A percentile compares a stretch with the other conserved stretches of the same genome.
Conservation (phyloP, 2,329 filamentous ascomycete species). For the Arthrobotrys sinensis region DNA sequence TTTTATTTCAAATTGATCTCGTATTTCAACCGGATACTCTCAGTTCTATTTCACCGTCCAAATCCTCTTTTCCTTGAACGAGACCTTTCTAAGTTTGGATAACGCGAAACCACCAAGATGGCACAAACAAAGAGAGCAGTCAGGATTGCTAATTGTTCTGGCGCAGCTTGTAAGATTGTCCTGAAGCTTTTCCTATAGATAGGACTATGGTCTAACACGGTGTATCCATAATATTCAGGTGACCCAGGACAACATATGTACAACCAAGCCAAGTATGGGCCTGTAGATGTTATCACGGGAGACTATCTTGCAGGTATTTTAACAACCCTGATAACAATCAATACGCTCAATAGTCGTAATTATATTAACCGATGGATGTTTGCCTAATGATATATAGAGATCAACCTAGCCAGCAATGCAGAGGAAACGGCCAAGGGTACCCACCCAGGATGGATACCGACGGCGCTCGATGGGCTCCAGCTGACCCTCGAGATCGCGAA, state of each 20-base stretch:
- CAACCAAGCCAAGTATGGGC: constrained; percentile 10
- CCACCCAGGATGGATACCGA: constrained; percentile 8
- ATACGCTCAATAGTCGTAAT: too few species aligned
- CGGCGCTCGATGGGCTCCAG: constrained; percentile 3
- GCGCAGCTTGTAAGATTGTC: constrained; percentile 2
- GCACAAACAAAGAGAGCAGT: neutral
- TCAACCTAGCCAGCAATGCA: constrained; percentile 3
- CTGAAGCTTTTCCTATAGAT: neutral
- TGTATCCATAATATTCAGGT: too few species aligned
- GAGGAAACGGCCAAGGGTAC: neutral
- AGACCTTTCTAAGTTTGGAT: neutral
- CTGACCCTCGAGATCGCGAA: constrained; percentile 68
- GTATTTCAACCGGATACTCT: too few species aligned
- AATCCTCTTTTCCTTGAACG: too few species aligned
- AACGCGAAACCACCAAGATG: neutral
- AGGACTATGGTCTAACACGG: neutral
- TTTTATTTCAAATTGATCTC: too few species aligned
- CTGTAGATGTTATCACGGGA: constrained; percentile 17
- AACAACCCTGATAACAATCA: too few species aligned
- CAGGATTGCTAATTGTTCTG: constrained; percentile 25
- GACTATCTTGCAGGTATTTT: constrained; percentile 23
- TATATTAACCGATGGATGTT: too few species aligned
- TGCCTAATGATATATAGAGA: constrained; percentile 1
- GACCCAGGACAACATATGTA: constrained; percentile 16
- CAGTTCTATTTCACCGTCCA: too few species aligned